Conservation (phyloP, 495 filamentous ascomycete species). For the Geoglossum glabrum region DNA sequence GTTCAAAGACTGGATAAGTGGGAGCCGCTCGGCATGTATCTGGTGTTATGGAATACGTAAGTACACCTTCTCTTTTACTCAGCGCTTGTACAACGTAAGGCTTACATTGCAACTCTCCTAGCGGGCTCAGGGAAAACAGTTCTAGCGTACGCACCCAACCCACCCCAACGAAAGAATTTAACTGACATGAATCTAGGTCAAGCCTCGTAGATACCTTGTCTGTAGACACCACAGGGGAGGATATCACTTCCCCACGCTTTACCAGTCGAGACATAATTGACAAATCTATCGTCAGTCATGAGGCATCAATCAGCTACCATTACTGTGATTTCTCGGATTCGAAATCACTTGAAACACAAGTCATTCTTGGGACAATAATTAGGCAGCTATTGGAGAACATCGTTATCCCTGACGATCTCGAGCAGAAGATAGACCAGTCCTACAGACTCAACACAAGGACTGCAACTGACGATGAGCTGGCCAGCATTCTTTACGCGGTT, state of each 20-base stretch:
- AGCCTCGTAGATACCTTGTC: constrained; percentile 2
- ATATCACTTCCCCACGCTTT: background rate
- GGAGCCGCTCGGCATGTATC: background rate
- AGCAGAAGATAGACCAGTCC: constrained; percentile 1
- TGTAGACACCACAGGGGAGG: background rate
- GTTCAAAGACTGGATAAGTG: constrained; percentile 5
- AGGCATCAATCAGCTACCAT: constrained; percentile 3
- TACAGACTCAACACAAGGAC: background rate
- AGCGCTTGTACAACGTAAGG: too few species aligned
- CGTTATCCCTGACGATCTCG: constrained; percentile 1
- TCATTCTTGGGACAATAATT: constrained; percentile 8
- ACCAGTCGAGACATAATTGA: too few species aligned
- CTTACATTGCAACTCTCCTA: background rate
- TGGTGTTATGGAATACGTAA: constrained; percentile 13
- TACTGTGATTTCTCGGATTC: constrained; percentile 11
- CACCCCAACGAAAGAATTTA: too few species aligned
- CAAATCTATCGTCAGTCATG: background rate
- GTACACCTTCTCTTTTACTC: background rate
- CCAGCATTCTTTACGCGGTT: background rate
- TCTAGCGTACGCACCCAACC: constrained; percentile 5
- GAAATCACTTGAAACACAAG: constrained; percentile 5
- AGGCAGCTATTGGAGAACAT: constrained; percentile 7
- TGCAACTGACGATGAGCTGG: background rate
- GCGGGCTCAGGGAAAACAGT: constrained; percentile 13
- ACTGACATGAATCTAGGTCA: background rate